Base-by-base conservation (phyloP, 768 basidiomycete species). In the Tulasnella sp. region DNA sequence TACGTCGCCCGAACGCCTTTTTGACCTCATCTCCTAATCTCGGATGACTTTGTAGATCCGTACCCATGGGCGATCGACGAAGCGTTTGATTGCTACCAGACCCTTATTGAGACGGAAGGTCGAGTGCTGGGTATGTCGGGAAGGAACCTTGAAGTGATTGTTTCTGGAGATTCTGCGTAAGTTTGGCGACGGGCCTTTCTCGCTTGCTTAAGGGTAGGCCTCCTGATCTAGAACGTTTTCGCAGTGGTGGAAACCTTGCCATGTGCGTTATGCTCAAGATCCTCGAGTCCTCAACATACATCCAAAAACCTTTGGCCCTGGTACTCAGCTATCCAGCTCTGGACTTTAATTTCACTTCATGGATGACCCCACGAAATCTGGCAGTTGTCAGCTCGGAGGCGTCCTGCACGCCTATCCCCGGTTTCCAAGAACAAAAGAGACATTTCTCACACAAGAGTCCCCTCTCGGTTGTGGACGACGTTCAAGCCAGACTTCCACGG, bases 301-400 rank as follows among this genome's bases (percentile, higher is more conserved):
- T 96, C 37, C 90, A 89, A 1, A 83, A 86, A 19, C 97, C 97
- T 1, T 81, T 90, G 42, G 91, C 91, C 1, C 83, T 98, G 72
- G 88, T 97, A 35, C 86, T 96, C 69, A 93, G 88, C 75, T 99
- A 98, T 80, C 87, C 95, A 0, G 91, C 91, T 32, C 85, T 98
- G 62, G 95, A 98, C 79, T 98, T 99, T 83, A 98, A 98, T 79
- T 98, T 96, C 77, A 94, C 94, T 0, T 96, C 95, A 26, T 98
- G 96, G 96, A 94, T 95, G 93, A 86, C 91, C 0, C 88, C 81
- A 12, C 80, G 86, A 22, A 88, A 98, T 79, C 83, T 98, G 71
- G 88, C 87, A 5, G 90, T 96, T 35, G 83, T 98, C 16, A 87
- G 90, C 69, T 87, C 90, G 2, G 95, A 98, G 79, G 92, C 94